A percentile compares a stretch with the other conserved stretches of the same genome.
Evolutionary conservation across 2,329 filamentous ascomycete species (phyloP).

Genomic region (Simplicillium sp.): DNA sequence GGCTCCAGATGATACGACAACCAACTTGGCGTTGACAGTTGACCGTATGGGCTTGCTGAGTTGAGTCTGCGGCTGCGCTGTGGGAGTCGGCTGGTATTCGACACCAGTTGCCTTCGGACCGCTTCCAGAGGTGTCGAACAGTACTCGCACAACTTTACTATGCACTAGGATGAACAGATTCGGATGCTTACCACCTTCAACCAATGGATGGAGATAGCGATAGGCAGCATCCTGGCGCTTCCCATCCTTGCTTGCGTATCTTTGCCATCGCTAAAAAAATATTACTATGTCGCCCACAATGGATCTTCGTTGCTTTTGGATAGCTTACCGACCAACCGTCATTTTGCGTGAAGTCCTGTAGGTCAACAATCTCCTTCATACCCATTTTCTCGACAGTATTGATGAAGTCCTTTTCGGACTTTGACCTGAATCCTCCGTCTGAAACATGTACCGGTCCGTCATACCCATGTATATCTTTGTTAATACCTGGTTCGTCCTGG

Average conservation of each 20-base stretch:
- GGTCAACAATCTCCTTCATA: conserved; percentile 35
- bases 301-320: too few relatives aligned
- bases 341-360: conserved; percentile 32
- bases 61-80: background rate
- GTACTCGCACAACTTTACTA: conserved; percentile 40
- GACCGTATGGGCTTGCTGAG: background rate
- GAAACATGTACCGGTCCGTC: conserved; percentile 42
- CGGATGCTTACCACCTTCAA: conserved; percentile 33
- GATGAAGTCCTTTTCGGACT: conserved; percentile 31
- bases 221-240: conserved; percentile 43
- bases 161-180: conserved; percentile 47
- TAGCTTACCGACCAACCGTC: conserved; percentile 7
- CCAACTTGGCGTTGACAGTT: conserved; percentile 43
- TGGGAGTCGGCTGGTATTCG: conserved; percentile 28
- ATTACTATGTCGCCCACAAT: background rate
- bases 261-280: conserved; percentile 26
- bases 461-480: conserved; percentile 28
- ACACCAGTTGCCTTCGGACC: conserved; percentile 43
- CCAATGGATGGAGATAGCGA: conserved; percentile 40
- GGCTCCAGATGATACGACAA: conserved; percentile 36
- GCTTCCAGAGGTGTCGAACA: conserved; percentile 28
- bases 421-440: conserved; percentile 30
- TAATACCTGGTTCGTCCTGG: conserved; percentile 21
- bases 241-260: conserved; percentile 38
- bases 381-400: conserved; percentile 36